phyloP scores from a whole-genome alignment of 2,329 filamentous ascomycete species.

The Trichoderma koningii region DNA sequence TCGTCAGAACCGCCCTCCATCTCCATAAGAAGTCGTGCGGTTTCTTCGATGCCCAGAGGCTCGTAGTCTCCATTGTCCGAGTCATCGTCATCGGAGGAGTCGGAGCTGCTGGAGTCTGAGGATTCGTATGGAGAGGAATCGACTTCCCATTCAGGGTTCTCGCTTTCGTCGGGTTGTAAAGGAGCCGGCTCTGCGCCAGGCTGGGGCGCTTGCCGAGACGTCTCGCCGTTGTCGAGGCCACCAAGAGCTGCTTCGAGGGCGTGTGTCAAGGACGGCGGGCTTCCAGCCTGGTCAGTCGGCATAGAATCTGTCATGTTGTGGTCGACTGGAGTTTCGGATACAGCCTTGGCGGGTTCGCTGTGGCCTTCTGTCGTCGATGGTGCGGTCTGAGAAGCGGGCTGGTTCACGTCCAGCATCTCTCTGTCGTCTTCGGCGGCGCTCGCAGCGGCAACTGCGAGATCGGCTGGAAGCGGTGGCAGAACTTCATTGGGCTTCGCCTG shows the following conservation, averaged over 20 bases:
- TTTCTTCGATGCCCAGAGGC: conserved; percentile 77
- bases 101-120: conserved; percentile 59
- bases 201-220: conserved; percentile 9
- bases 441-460: conserved; percentile 38
- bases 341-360: conserved; percentile 13
- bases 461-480: conserved; percentile 43
- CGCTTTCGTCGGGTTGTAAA: conserved; percentile 41
- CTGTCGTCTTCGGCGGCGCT: conserved; percentile 32
- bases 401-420: conserved; percentile 31
- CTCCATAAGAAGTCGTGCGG: conserved; percentile 81
- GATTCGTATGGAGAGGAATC: conserved; percentile 78
- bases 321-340: neutral
- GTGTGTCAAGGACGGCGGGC: conserved; percentile 44
- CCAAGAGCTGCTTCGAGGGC: conserved; percentile 50
- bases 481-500: conserved; percentile 48
- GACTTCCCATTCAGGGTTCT: conserved; percentile 78
- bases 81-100: conserved; percentile 58
- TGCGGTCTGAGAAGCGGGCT: conserved; percentile 16
- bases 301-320: conserved; percentile 38
- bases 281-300: conserved; percentile 42
- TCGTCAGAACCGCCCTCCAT: conserved; percentile 79
- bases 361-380: conserved; percentile 16
- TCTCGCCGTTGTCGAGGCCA: conserved; percentile 37
- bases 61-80: conserved; percentile 66
- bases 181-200: conserved; percentile 26